Evolutionary conservation across 371 early-diverging fungal species (phyloP), one percentile per base, ranked within the genome.

Genomic region (Actinomortierella ambigua): DNA sequence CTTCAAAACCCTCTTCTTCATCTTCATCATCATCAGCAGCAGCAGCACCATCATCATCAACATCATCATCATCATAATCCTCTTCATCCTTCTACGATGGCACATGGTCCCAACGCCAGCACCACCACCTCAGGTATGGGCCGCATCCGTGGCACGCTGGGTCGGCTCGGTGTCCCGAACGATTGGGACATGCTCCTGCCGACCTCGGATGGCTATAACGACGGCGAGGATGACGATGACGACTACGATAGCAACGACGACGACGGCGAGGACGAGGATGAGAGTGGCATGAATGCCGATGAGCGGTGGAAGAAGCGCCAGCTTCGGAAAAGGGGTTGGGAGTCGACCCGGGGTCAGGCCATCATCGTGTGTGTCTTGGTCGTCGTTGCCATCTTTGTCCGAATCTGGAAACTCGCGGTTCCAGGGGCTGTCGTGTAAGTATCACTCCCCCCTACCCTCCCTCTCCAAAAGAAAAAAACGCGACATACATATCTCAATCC

Each of bases 371-470:
- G 40, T 2, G 3, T 47, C 1, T 17, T 69, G 40, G 15, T 42
- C 18, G 50, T 40, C 18, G 13, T 64, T 15, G 70, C 70, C 15
- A 41, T 57, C 11, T 53, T 69, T 49, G 57, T 61, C 46, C 40
- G 65, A 42, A 69, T 69, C 41, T 69, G 70, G 69, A 69, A 69
- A 43, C 20, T 69, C 15, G 69, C 69, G 24, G 20, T 69, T 0
- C 65, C 70, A 23, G 48, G 57, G 7, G 64, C 70, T 29, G 70
- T 69, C 0, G 65, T 69, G 70, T 69, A 57, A 28, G 70, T 57
- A 11, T 15, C 46, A 5, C 20, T 46, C 15, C 26, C 23, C 11
- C 28, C 44, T 49, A 24, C 3, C n/a, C 24, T 27, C 2, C 22
- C 39, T 4, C n/a, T n/a, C n/a, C n/a, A n/a, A n/a, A n/a, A n/a